Evolutionary conservation across 164 flowering plant genomes (phyloP), one percentile per base, ranked within the genome.

Genomic region (Akebia trifoliata): DNA sequence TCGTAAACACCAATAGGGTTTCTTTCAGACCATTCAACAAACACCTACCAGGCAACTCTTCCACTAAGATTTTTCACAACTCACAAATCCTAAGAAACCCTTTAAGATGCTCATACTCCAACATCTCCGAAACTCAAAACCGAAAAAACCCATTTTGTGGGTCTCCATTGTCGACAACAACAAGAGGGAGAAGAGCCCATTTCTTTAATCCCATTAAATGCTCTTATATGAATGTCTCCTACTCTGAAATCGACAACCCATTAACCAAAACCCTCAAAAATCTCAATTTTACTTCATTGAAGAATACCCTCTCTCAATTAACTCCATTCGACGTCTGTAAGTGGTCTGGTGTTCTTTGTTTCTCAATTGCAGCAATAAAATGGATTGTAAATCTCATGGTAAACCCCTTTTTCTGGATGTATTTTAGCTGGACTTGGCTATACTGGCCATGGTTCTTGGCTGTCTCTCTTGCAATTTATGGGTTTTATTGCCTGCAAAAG

Each of bases 391-490:
- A 64, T 61, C 35, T 72, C 48, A 24, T 77, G 0, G 54, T 81
- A 17, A 82, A 61, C 56, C 95, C 97, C 0, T 89, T 87, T 59
- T 77, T 90, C 54, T 93, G 90, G 97, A 78, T 82, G 90, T 89
- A 86, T 66, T 92, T 92, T 54, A 89, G 95, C 68, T 85, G 92
- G 95, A 81, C 82, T 10, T 91, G 96, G 96, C 18, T 88, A 57
- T 85, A 82, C 65, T 93, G 98, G 98, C 98, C 94, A 0, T 93
- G 94, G 92, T 51, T 71, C 15, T 58, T 79, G 1, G 95, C 95
- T 38, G 18, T 78, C 24, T 59, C 69, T 4, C 46, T 90, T 45
- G 96, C 76, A 7, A 28, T 66, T 38, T 85, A 83, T 22, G 94
- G 91, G 6, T 4, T 75, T 14, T 80, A 79, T 64, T 74, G 89